Base-by-base conservation (phyloP, 208 protist species). In the Acanthamoeba lenticulata region DNA sequence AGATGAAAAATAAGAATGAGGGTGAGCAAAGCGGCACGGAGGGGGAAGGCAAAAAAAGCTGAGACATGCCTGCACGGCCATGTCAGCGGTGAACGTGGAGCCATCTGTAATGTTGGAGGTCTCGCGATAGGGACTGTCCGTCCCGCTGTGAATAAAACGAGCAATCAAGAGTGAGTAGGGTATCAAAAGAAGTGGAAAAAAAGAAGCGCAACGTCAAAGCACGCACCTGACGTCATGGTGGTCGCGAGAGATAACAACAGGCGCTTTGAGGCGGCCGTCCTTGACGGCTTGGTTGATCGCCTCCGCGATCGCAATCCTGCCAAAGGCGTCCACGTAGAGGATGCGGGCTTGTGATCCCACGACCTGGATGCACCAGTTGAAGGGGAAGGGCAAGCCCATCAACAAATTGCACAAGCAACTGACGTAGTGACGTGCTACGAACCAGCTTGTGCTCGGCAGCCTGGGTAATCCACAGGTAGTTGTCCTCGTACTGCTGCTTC, bases 311-410 rank as follows among this genome's bases (percentile, higher is more conserved):
- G 95, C 77, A 27, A 90, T 88, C 52, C 98, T 77, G 44, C 97
- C 90, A 55, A 55, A 86, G 27, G 86, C 94, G 85, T 98, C 97
- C 40, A 94, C 91, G 93, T 98, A 98, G 7, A 98, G 94, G 62
- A 98, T 98, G 72, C 98, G 94, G 21, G 98, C 98, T 95, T 98
- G 97, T 6, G 97, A 98, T 6, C 98, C 98, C 55, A 98, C 98
- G 5, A 98, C 98, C 69, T 79, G 34, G 11, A 94, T 1, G 32
- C 34, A 24, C 32, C 15, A 11, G 24, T 32, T 11, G 24, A 81
- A 81, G 32, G 24, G 11, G 38, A 81, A 81, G 11, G 24, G 38
- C 32, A 15, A 21, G 67, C 79, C 42, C 92, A 79, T 13, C 36
- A 57, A 79, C 52, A 40, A 74, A 90, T 67, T 83, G 79, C 27